Evolutionary conservation across 129 eudicot genomes (phyloP).

Genomic region (Deinandra increscens): DNA sequence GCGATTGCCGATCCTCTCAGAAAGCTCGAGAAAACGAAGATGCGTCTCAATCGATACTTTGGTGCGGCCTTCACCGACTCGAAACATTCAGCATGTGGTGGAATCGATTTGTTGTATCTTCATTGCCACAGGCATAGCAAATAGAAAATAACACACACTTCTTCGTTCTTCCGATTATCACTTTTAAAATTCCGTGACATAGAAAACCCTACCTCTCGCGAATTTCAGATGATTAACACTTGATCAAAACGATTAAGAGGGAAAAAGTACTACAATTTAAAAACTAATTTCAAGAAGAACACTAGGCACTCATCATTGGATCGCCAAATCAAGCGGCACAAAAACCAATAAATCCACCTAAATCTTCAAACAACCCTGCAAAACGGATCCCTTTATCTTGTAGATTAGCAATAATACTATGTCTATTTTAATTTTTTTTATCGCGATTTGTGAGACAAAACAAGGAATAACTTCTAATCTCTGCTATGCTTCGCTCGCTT

Average conservation of each 20-base stretch:
- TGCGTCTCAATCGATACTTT: slow-evolving; percentile 68
- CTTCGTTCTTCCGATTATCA: slow-evolving; percentile 21
- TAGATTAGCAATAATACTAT: slow-evolving; percentile 20
- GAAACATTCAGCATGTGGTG: slow-evolving; percentile 26
- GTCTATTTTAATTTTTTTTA: slow-evolving; percentile 9
- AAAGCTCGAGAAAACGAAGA: slow-evolving; percentile 58
- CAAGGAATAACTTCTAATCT: slow-evolving; percentile 60
- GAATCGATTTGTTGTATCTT: slow-evolving; percentile 75
- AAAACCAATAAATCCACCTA: slow-evolving; percentile 24
- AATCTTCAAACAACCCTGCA: slow-evolving; percentile 24
- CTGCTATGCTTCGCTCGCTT: slow-evolving; percentile 46
- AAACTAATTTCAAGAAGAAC: slow-evolving; percentile 21
- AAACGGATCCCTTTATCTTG: slow-evolving; percentile 34
- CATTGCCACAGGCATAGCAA: slow-evolving; percentile 52
- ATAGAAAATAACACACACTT: too few relatives aligned
- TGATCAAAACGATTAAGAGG: not conserved
- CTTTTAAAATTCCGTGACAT: slow-evolving; percentile 26
- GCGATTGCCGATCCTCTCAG: slow-evolving; percentile 39
- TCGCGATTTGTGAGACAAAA: slow-evolving; percentile 35
- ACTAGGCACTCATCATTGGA: slow-evolving; percentile 25
- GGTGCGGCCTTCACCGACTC: slow-evolving; percentile 51
- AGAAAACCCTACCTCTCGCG: slow-evolving; percentile 9
- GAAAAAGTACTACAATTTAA: not conserved
- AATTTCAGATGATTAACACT: not conserved
- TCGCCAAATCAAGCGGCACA: slow-evolving; percentile 32